These are phyloP conservation scores for Strigomonas culicis DNA, from an alignment of 208 protist species.

Conservation along the genomic window DNA sequence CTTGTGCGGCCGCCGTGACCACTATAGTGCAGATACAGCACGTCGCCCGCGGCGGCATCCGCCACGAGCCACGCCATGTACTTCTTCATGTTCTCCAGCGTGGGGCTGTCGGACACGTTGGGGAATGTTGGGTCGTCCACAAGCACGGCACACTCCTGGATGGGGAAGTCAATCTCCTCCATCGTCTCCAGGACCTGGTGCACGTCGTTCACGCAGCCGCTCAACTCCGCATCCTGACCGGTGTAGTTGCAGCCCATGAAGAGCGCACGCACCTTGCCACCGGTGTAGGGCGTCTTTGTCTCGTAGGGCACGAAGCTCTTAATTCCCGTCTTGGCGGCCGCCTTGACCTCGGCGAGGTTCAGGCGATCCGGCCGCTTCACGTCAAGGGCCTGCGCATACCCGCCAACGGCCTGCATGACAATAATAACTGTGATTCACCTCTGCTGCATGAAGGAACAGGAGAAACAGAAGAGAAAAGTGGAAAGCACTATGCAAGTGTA, in stretches of 20 bases:
- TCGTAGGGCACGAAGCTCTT: slow-evolving; percentile 8
- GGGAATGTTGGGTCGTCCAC: slow-evolving; percentile 79
- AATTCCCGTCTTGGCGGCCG: not conserved
- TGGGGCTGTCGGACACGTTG: slow-evolving; percentile 68
- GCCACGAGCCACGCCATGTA: slow-evolving; percentile 83
- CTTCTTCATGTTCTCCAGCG: slow-evolving; percentile 78
- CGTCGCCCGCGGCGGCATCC: slow-evolving; percentile 77
- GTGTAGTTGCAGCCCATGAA: slow-evolving; percentile 93
- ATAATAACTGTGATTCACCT: not conserved
- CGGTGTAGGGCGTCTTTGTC: slow-evolving; percentile 17
- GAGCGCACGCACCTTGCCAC: slow-evolving; percentile 81
- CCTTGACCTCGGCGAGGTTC: not conserved
- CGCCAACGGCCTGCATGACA: not conserved
- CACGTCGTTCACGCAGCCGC: slow-evolving; percentile 88
- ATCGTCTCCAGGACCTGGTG: slow-evolving; percentile 74
- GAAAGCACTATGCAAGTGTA: not conserved
- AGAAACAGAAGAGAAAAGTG: slow-evolving; percentile 11
- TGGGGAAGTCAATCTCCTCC: slow-evolving; percentile 77
- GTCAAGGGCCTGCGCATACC: not conserved
- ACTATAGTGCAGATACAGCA: slow-evolving; percentile 90
- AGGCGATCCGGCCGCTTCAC: slow-evolving; percentile 3
- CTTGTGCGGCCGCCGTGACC: slow-evolving; percentile 83
- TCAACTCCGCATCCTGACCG: slow-evolving; percentile 50
- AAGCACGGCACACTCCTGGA: slow-evolving; percentile 79
- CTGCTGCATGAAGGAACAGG: not conserved